Percentiles rank a stretch among this genome's conserved stretches.
Evolutionary conservation across 495 filamentous ascomycete genomes (phyloP).

Genomic region (Penicillium subrubescens): DNA sequence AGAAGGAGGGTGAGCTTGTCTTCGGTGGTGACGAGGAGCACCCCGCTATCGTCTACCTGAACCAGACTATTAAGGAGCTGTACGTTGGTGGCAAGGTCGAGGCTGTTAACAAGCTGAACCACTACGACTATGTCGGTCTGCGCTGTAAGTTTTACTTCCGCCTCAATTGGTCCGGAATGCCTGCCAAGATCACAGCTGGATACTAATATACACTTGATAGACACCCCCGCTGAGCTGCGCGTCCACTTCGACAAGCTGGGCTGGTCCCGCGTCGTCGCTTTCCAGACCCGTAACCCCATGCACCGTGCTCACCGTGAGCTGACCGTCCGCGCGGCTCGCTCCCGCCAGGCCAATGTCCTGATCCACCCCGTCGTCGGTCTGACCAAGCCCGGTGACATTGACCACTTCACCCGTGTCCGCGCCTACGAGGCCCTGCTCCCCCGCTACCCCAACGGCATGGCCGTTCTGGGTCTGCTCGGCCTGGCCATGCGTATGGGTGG

Average conservation of each 20-base stretch:
- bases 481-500: constrained; percentile 99
- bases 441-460: constrained; percentile 99
- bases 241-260: constrained; percentile 98
- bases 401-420: constrained; percentile 98
- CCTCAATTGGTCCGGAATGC: background rate
- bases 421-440: constrained; percentile 97
- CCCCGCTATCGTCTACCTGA: constrained; percentile 88
- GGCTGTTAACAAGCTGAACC: constrained; percentile 89
- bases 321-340: constrained; percentile 93
- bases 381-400: constrained; percentile 98
- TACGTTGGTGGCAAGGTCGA: constrained; percentile 96
- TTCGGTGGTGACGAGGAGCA: constrained; percentile 94
- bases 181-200: background rate
- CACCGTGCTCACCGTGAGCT: constrained; percentile 96
- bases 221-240: constrained; percentile 92
- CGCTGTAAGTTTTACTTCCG: constrained; percentile 66
- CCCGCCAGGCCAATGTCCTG: constrained; percentile 94
- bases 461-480: constrained; percentile 91
- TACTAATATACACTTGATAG: constrained; percentile 40
- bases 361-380: constrained; percentile 98
- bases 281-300: constrained; percentile 99
- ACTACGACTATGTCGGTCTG: constrained; percentile 98
- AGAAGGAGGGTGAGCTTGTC: constrained; percentile 86
- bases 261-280: constrained; percentile 94
- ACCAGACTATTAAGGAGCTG: constrained; percentile 75